Conservation (phyloP, 2,329 filamentous ascomycete genomes). For the Talaromyces funiculosus region DNA sequence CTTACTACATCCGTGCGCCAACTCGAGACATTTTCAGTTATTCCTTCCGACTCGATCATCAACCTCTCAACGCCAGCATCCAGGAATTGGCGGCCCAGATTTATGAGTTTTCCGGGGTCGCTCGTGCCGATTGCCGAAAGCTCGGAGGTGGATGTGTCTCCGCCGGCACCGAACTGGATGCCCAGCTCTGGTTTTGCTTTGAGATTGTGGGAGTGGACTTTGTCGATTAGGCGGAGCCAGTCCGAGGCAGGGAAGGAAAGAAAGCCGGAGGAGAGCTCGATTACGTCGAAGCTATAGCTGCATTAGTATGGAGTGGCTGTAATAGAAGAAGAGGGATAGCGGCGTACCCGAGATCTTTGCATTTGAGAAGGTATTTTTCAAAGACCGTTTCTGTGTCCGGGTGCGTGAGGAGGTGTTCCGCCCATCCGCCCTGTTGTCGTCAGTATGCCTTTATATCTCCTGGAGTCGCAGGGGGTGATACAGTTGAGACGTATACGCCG, state of each 20-base stretch:
- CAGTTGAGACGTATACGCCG: constrained; percentile 50
- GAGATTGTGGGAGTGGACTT: constrained; percentile 44
- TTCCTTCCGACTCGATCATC: constrained; percentile 57
- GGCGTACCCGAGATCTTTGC: constrained; percentile 45
- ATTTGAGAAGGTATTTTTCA: constrained; percentile 49
- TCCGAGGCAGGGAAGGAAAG: constrained; percentile 50
- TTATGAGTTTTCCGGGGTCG: constrained; percentile 46
- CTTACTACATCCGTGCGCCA: constrained; percentile 55
- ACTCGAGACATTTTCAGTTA: constrained; percentile 51
- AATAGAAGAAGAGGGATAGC: neutral
- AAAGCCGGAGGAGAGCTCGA: constrained; percentile 51
- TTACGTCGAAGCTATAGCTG: constrained; percentile 45
- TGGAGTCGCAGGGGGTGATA: constrained; percentile 17
- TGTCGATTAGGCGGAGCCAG: constrained; percentile 49
- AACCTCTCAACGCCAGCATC: constrained; percentile 50
- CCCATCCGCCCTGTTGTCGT: constrained; percentile 45
- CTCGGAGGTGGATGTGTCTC: constrained; percentile 45
- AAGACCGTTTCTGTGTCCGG: constrained; percentile 41
- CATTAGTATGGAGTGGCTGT: neutral
- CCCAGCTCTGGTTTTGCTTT: constrained; percentile 52
- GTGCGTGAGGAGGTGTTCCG: constrained; percentile 50
- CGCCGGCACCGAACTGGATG: constrained; percentile 54
- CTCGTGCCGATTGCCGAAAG: constrained; percentile 47
- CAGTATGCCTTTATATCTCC: neutral
- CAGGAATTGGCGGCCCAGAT: constrained; percentile 47